Evolutionary conservation across 768 basidiomycete genomes (phyloP).

Genomic region (Bullera alba): DNA sequence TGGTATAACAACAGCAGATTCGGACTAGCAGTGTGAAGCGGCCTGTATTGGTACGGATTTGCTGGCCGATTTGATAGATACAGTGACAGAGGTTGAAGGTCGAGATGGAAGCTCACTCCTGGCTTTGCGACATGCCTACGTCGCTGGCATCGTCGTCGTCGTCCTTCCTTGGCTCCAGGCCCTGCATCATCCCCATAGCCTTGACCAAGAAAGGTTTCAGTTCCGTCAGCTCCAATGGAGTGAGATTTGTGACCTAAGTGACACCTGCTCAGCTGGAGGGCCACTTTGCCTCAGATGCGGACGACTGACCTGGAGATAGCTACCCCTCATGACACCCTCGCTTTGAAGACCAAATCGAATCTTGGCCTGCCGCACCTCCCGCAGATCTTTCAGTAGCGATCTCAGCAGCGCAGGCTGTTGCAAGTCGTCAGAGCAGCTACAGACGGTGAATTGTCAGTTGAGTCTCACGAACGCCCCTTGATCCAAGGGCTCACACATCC

Average conservation of each 20-base stretch:
- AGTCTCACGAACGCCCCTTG: background rate
- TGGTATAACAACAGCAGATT: background rate
- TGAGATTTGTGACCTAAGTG: constrained; percentile 39
- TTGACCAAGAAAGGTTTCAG: constrained; percentile 42
- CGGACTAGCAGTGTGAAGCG: background rate
- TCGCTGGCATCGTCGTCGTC: constrained; percentile 25
- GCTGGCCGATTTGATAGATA: background rate
- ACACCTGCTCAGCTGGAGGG: background rate
- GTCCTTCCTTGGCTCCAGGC: constrained; percentile 28
- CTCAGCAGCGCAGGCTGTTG: constrained; percentile 75
- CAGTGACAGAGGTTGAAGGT: background rate
- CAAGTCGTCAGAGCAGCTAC: constrained; percentile 81
- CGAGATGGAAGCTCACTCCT: background rate
- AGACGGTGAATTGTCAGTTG: background rate
- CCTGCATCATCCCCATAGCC: constrained; percentile 42
- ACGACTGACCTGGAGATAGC: constrained; percentile 32
- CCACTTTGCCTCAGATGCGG: background rate
- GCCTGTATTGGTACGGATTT: background rate
- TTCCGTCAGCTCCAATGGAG: constrained; percentile 42
- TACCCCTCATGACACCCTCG: constrained; percentile 39
- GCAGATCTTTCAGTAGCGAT: constrained; percentile 82
- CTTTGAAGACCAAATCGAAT: constrained; percentile 71
- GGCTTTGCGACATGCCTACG: background rate
- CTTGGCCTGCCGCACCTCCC: constrained; percentile 92
- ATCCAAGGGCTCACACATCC: constrained; percentile 81